Conservation (phyloP, 148 eudicot genomes). For the Amaranthus hypochondriacus region DNA sequence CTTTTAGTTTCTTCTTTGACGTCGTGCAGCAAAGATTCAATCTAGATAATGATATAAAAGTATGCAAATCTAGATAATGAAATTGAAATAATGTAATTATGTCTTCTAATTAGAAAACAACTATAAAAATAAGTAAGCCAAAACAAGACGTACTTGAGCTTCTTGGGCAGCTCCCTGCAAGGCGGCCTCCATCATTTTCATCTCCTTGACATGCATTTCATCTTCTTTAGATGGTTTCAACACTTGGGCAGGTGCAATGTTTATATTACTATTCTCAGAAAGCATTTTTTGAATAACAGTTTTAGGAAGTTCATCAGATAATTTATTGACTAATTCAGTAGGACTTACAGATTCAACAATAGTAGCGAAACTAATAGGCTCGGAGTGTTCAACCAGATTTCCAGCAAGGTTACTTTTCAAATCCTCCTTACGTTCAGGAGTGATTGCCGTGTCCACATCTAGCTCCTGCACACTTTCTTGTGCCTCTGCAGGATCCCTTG, state of each 20-base stretch:
- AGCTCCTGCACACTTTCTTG: conserved; percentile 37
- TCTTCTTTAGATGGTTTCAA: conserved; percentile 19
- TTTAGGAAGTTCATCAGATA: conserved; percentile 27
- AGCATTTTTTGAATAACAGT: conserved; percentile 35
- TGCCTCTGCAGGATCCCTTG: conserved; percentile 26
- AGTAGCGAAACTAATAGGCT: conserved; percentile 19
- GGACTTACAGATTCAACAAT: conserved; percentile 32
- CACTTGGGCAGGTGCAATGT: conserved; percentile 29
- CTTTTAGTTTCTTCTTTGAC: conserved; percentile 71
- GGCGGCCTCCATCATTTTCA: conserved; percentile 98
- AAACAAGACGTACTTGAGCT: conserved; percentile 64
- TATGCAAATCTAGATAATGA: no score
- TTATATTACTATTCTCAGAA: conserved; percentile 32
- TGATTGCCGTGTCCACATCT: conserved; percentile 15
- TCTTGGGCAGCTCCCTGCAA: conserved; percentile 94
- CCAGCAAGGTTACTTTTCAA: conserved; percentile 29
- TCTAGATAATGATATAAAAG: no score
- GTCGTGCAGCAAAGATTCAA: conserved; percentile 61
- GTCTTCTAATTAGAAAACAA: no score
- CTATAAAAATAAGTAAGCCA: background rate
- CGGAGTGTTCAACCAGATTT: conserved; percentile 28
- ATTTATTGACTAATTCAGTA: conserved; percentile 24
- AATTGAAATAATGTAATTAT: no score
- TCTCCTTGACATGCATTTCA: conserved; percentile 49
- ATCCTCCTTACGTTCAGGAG: conserved; percentile 30